Base-by-base conservation (phyloP, 257 asterid genomes). In the Mentha longifolia region DNA sequence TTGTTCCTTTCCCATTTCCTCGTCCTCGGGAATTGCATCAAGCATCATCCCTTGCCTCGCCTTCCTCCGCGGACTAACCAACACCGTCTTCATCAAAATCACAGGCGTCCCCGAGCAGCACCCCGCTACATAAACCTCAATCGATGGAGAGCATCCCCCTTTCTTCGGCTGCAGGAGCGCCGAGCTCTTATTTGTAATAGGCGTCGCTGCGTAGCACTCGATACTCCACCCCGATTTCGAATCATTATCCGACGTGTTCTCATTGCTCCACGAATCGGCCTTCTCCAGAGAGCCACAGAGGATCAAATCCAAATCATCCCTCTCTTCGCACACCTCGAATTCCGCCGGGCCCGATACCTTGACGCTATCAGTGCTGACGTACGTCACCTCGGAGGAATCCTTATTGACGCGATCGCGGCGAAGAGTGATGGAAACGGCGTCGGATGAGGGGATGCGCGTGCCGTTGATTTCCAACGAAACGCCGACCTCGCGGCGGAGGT, bases 91-190 rank as follows among this genome's bases (percentile, higher is more conserved):
- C 31, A 90, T 83, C 80, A 91, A 80, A 66, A 91, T 91, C 62
- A 85, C 89, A 10, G 95, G 92, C 65, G 81, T 71, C 13, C 96
- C 87, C 1, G 96, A 88, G 64, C 96, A 91, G 72, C 97, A 84
- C 7, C 97, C 97, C 0, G 95, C 97, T 71, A 91, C 77, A 68
- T 91, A 89, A 47, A 92, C 97, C 85, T 89, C 96, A 55, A 89
- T 77, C 5, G 90, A 71, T 2, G 96, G 93, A 1, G 88, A 85
- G 47, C 72, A 73, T 49, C 71, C 73, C 70, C 92, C 94, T 39
- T 80, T 67, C 77, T 58, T 82, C 9, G 85, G 83, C 78, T 86
- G 90, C 42, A 83, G 72, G 70, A 88, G 86, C 2, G 75, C 70
- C 28, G 89, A 81, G 68, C 86, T 80, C 20, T 79, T 89, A 45